phyloP scores from a whole-genome alignment of 371 early-diverging fungal species.

The Circinella umbellata region DNA sequence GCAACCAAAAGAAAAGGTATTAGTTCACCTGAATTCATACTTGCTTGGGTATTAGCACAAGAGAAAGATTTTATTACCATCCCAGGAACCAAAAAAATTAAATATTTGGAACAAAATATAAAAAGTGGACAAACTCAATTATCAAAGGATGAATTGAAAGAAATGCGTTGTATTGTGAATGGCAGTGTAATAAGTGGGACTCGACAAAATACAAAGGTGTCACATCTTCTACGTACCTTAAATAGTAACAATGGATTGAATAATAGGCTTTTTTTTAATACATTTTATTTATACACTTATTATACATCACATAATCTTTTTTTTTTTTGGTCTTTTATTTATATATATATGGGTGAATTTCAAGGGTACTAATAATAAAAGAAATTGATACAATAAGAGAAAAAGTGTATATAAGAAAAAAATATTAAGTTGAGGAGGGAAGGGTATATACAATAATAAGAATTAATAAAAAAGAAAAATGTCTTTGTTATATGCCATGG shows the following conservation, averaged over 20 bases:
- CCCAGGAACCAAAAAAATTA: slow-evolving; percentile 56
- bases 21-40: slow-evolving; percentile 47
- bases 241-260: no score
- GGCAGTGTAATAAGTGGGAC: neutral
- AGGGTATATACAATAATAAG: no score
- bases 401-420: no score
- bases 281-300: no score
- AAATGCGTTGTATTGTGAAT: neutral
- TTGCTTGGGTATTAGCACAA: slow-evolving; percentile 65
- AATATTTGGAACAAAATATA: neutral
- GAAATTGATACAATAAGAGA: no score
- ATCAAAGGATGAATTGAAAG: neutral
- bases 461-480: neutral
- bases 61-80: slow-evolving; percentile 48
- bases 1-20: slow-evolving; percentile 29
- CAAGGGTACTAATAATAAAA: no score
- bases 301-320: no score
- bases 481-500: neutral
- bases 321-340: no score
- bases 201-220: neutral
- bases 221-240: no score
- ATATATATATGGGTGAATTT: no score
- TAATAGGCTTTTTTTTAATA: no score
- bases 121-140: neutral
- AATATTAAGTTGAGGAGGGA: no score